A percentile compares a stretch with the other conserved stretches of the same genome.
Evolutionary conservation across 306 rosid genomes (phyloP).

Genomic region (Quercus engelmannii): DNA sequence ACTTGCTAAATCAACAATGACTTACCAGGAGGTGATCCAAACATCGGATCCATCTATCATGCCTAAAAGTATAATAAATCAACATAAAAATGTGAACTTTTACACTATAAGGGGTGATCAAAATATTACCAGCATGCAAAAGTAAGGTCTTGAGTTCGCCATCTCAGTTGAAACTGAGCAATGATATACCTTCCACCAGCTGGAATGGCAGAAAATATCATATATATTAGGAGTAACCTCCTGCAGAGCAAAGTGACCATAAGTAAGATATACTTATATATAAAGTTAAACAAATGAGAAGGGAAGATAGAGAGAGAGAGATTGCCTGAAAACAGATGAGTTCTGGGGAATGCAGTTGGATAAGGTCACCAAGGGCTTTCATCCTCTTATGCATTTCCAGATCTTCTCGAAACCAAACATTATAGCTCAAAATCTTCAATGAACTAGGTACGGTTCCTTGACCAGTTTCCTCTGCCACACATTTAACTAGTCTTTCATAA

Average conservation of each 20-base stretch:
- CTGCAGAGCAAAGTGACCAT: slow-evolving; percentile 16
- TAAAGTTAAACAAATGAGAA: not conserved
- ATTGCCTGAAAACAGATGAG: slow-evolving; percentile 49
- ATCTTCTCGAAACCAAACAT: slow-evolving; percentile 56
- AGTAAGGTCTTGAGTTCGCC: slow-evolving; percentile 35
- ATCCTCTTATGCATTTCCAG: slow-evolving; percentile 44
- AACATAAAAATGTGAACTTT: not conserved
- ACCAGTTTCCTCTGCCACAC: slow-evolving; percentile 30
- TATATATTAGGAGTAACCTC: slow-evolving; percentile 50
- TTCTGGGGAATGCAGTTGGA: slow-evolving; percentile 44
- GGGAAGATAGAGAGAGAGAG: not conserved
- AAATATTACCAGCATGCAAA: slow-evolving; percentile 47
- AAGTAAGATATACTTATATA: slow-evolving; percentile 5
- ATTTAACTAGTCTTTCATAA: not conserved
- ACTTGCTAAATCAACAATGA: not conserved
- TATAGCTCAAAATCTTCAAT: slow-evolving; percentile 38
- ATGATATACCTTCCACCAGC: slow-evolving; percentile 47
- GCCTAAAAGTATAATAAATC: not conserved
- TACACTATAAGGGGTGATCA: not conserved
- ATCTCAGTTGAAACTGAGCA: slow-evolving; percentile 40
- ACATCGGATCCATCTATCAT: not conserved
- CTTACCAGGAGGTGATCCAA: too few species aligned
- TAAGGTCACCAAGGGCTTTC: slow-evolving; percentile 50
- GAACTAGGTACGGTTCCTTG: slow-evolving; percentile 6
- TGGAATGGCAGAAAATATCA: slow-evolving; percentile 41